Percentiles rank a stretch among this genome's conserved stretches.
Evolutionary conservation across 352 stramenopile species (phyloP).

Genomic region (Phytophthora idaei): DNA sequence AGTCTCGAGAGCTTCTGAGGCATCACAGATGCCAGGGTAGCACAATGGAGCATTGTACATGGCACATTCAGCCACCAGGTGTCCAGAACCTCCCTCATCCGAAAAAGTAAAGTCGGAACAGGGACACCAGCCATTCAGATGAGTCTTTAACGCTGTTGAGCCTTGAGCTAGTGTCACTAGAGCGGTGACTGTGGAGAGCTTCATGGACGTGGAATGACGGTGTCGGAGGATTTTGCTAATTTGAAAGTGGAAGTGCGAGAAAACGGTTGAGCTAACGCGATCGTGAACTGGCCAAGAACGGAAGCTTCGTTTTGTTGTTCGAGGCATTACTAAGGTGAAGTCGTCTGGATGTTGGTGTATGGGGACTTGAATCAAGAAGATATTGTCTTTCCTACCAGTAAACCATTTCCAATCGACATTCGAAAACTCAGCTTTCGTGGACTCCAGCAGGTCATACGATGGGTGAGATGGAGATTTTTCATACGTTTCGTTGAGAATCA

Average conservation of each 20-base stretch:
- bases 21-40: conserved; percentile 29
- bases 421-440: not conserved
- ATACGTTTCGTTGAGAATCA: conserved; percentile 1
- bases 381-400: not conserved
- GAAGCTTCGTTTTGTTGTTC: conserved; percentile 3
- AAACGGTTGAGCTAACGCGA: not conserved
- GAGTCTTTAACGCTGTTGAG: not conserved
- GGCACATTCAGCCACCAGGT: conserved; percentile 31
- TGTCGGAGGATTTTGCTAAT: not conserved
- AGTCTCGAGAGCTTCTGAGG: conserved; percentile 4
- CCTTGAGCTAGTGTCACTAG: not conserved
- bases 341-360: not conserved
- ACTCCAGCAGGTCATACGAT: not conserved
- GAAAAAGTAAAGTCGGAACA: conserved; percentile 32
- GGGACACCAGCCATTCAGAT: conserved; percentile 34
- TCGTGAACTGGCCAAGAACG: not conserved
- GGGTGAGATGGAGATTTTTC: not conserved
- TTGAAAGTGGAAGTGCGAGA: not conserved
- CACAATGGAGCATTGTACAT: conserved; percentile 39
- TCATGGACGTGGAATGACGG: conserved; percentile 2
- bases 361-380: not conserved
- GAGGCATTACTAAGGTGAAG: conserved; percentile 4
- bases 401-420: not conserved
- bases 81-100: conserved; percentile 15
- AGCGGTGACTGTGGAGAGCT: not conserved